Conservation (phyloP, 306 rosid genomes). For the Vigna hirtella region DNA sequence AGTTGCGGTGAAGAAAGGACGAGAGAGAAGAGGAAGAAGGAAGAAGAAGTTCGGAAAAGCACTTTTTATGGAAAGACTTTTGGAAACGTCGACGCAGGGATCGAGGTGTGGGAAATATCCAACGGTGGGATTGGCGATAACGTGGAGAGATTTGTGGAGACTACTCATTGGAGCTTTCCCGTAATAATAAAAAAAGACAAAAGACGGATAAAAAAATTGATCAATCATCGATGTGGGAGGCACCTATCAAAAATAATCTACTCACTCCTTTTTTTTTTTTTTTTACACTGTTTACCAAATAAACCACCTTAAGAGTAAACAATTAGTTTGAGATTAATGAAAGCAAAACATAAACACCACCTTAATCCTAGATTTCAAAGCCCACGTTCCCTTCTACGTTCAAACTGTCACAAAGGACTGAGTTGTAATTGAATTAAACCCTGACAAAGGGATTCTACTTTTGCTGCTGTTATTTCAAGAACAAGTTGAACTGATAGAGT, state of each 20-base stretch:
- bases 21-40: not conserved
- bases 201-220: conserved; percentile 21
- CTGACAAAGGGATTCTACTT: not conserved
- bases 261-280: not conserved
- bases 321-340: not conserved
- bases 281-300: not conserved
- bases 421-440: not conserved
- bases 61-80: conserved; percentile 41
- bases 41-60: conserved; percentile 38
- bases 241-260: not conserved
- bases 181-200: conserved; percentile 44
- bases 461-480: not conserved
- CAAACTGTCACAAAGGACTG: not conserved
- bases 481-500: not conserved
- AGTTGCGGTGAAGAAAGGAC: not conserved
- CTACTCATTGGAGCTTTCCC: conserved; percentile 46
- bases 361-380: not conserved
- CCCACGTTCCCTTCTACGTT: not conserved
- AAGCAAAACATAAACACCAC: not conserved
- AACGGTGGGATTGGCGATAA: conserved; percentile 57
- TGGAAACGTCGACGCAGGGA: conserved; percentile 38
- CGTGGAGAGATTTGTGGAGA: conserved; percentile 50
- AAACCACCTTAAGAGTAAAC: conserved; percentile 8
- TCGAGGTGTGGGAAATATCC: conserved; percentile 37
- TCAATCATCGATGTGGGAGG: conserved; percentile 40